phyloP scores from a whole-genome alignment of 2,329 filamentous ascomycete genomes.

The Aspergillus quadricinctus region DNA sequence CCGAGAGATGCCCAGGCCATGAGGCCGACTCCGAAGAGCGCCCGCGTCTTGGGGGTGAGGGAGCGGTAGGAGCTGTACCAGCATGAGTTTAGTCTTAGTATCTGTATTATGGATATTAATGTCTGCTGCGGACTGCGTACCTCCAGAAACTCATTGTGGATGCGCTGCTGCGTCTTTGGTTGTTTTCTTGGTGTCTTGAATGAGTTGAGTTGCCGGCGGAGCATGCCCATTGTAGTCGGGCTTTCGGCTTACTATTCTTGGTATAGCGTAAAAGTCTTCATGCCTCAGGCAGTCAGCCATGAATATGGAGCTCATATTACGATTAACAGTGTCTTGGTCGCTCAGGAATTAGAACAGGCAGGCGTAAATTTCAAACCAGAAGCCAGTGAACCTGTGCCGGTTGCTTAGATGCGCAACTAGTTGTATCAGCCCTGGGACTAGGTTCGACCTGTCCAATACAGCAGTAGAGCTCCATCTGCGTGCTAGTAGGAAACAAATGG shows the following conservation, averaged over 20 bases:
- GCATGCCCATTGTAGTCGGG: not conserved
- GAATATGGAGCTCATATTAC: not conserved
- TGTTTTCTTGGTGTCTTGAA: not conserved
- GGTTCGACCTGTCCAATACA: not conserved
- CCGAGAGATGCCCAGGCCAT: slow-evolving; percentile 73
- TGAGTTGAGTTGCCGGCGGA: not conserved
- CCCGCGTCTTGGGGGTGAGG: slow-evolving; percentile 65
- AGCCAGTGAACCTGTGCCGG: not conserved
- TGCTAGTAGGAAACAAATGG: not conserved
- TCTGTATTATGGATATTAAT: not conserved
- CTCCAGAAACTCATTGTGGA: slow-evolving; percentile 37
- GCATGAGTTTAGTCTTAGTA: not conserved
- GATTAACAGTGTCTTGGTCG: not conserved
- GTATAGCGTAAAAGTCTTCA: not conserved
- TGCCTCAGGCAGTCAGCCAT: not conserved
- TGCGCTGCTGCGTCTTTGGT: not conserved
- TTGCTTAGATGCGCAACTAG: not conserved
- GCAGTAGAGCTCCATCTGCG: not conserved
- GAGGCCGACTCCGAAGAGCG: slow-evolving; percentile 67
- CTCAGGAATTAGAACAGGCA: not conserved
- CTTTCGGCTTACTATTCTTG: not conserved
- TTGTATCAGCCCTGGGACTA: not conserved
- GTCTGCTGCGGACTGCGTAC: slow-evolving; percentile 16
- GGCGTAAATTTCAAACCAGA: not conserved
- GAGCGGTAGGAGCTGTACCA: slow-evolving; percentile 61